phyloP scores from a whole-genome alignment of 2,329 filamentous ascomycete genomes.

The Colletotrichum orchidophilum region DNA sequence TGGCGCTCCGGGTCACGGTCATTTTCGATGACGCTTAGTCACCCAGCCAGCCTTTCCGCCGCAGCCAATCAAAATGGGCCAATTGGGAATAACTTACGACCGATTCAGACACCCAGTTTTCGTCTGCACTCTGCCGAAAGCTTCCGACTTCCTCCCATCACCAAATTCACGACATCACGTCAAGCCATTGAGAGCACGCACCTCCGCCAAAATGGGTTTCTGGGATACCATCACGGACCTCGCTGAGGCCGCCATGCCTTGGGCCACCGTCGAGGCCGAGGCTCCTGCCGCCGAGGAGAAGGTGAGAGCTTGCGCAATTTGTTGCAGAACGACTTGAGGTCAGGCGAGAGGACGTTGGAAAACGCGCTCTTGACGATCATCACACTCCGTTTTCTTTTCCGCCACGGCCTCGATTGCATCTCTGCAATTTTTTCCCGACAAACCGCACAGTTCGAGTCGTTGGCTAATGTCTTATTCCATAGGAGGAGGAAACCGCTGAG shows the following conservation, averaged over 20 bases:
- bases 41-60: slow-evolving; percentile 7
- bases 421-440: neutral
- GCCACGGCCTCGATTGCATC: neutral
- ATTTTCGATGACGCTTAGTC: slow-evolving; percentile 18
- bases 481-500: slow-evolving; percentile 50
- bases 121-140: slow-evolving; percentile 44
- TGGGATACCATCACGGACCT: slow-evolving; percentile 73
- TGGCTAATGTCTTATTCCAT: slow-evolving; percentile 12
- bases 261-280: slow-evolving; percentile 72
- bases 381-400: neutral
- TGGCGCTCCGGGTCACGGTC: neutral
- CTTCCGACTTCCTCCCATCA: slow-evolving; percentile 50
- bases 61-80: slow-evolving; percentile 57
- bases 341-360: neutral
- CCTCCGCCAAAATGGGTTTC: slow-evolving; percentile 68
- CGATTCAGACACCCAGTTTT: slow-evolving; percentile 43
- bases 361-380: neutral
- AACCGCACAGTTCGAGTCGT: neutral
- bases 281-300: slow-evolving; percentile 74
- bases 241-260: slow-evolving; percentile 72
- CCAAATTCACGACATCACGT: slow-evolving; percentile 33
- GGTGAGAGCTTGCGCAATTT: slow-evolving; percentile 49
- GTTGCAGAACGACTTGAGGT: slow-evolving; percentile 3
- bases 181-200: slow-evolving; percentile 45
- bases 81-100: slow-evolving; percentile 60